Base-by-base conservation (phyloP, 805 yeast species). In the Starmerella riodocensis region DNA sequence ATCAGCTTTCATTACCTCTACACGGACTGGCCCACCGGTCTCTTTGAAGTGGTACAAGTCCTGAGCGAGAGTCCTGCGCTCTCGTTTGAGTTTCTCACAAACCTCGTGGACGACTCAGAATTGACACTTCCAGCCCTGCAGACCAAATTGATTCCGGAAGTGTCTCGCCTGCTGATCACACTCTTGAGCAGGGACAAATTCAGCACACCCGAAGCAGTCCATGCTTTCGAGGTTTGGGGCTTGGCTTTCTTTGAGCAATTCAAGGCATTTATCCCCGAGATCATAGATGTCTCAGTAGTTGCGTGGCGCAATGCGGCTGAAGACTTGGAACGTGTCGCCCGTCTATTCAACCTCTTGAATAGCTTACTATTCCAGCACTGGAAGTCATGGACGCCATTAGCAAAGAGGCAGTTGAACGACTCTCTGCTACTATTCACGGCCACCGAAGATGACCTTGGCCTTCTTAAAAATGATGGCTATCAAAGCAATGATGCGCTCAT, bases 1-100 rank as follows among this genome's bases (percentile, higher is more conserved):
- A 49, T 76, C 23, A 64, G 76, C 3, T 52, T 71, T 25, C 52
- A 73, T 3, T 78, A 63, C 54, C 56, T 66, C 25, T 56, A 60
- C 34, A 41, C 51, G 1, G 29, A 38, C 22, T 71, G 75, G 70
- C 32, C 39, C 5, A 50, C 63, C 35, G 74, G 49, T 12, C 28
- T 56, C 2, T 24, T 29, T 12, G 46, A 52, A 2, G 46, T 54
- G 16, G 30, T 44, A 11, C 29, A 34, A 4, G 31, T 43, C 17
- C 34, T 54, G 23, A 38, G 39, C 26, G 25, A 30, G 2, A 13
- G 13, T 41, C 43, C 39, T 14, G 41, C 29, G 32, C 20, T 24
- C 40, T 49, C 9, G 34, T 43, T 51, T 4, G 45, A 47, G 28
- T 58, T 59, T 32, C 41, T 52, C 36, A 40, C 45, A 31, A 45